A percentile compares a stretch with the other conserved stretches of the same genome.
phyloP scores from a whole-genome alignment of 2,329 filamentous ascomycete genomes.

The Sclerotinia sclerotiorum region DNA sequence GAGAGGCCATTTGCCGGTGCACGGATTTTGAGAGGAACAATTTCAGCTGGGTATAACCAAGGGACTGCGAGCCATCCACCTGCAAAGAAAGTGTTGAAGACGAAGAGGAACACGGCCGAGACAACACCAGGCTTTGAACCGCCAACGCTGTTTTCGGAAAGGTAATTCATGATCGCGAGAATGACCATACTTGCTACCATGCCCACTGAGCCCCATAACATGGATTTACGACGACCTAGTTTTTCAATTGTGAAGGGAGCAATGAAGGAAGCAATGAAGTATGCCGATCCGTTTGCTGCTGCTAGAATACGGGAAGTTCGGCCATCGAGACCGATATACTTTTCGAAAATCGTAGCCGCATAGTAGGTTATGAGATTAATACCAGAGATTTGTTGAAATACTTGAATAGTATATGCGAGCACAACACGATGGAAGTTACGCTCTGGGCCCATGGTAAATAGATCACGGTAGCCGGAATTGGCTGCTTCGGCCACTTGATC shows the following conservation, averaged over 20 bases:
- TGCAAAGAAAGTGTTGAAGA: conserved; percentile 55
- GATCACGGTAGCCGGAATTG: conserved; percentile 1
- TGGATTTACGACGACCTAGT: conserved; percentile 66
- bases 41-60: conserved; percentile 56
- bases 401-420: conserved; percentile 65
- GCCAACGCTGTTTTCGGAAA: conserved; percentile 33
- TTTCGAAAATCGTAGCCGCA: conserved; percentile 52
- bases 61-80: conserved; percentile 47
- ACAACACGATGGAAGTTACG: conserved; percentile 64
- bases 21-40: conserved; percentile 52
- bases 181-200: conserved; percentile 61
- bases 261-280: conserved; percentile 29
- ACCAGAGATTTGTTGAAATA: conserved; percentile 52
- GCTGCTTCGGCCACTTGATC: conserved; percentile 8
- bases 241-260: conserved; percentile 50
- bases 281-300: conserved; percentile 46
- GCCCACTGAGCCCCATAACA: conserved; percentile 66
- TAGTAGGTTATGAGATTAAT: conserved; percentile 49
- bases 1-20: conserved; percentile 58
- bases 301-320: conserved; percentile 55
- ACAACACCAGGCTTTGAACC: conserved; percentile 26
- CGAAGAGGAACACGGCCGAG: conserved; percentile 44
- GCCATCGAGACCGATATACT: conserved; percentile 48
- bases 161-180: conserved; percentile 46
- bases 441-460: conserved; percentile 22